These are phyloP conservation scores for Hemileccinum rubropunctum DNA, from an alignment of 768 basidiomycete genomes.

Conservation along the genomic window DNA sequence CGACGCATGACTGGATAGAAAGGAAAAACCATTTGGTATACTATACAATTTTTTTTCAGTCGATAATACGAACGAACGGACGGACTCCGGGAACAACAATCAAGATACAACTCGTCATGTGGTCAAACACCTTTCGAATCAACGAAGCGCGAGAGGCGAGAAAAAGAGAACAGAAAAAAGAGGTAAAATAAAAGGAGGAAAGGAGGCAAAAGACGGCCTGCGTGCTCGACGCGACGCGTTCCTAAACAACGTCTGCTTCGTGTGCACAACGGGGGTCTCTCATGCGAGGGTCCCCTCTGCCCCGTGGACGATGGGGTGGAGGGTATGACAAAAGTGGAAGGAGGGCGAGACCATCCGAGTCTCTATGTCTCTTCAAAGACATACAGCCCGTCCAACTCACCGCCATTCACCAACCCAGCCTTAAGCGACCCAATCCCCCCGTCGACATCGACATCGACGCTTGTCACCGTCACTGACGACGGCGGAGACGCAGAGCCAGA, in stretches of 20 bases:
- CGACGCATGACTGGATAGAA: not conserved
- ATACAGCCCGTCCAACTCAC: slow-evolving; percentile 31
- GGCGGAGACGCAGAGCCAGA: slow-evolving; percentile 17
- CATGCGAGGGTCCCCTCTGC: slow-evolving; percentile 3
- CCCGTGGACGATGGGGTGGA: slow-evolving; percentile 5
- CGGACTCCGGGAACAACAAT: not conserved
- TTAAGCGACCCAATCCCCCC: slow-evolving; percentile 20
- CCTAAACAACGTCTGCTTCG: not conserved
- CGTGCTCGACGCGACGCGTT: slow-evolving; percentile 1
- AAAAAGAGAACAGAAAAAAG: not conserved
- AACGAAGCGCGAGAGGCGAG: not conserved
- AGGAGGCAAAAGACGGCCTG: not conserved
- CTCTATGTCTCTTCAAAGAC: slow-evolving; percentile 28
- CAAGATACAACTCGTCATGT: slow-evolving; percentile 6
- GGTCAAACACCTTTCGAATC: slow-evolving; percentile 1
- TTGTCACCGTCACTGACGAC: slow-evolving; percentile 20
- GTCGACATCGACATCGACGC: slow-evolving; percentile 15
- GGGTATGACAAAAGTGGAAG: not conserved
- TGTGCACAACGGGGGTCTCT: too few relatives aligned
- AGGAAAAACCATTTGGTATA: slow-evolving; percentile 12
- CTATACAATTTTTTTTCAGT: slow-evolving; percentile 15
- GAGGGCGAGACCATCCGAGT: not conserved
- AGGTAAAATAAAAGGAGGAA: too few relatives aligned
- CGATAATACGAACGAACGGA: slow-evolving; percentile 3
- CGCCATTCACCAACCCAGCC: slow-evolving; percentile 29